Percentiles rank a stretch among this genome's conserved stretches.
Evolutionary conservation across 257 asterid genomes (phyloP).

Genomic region (Lycium barbarum): DNA sequence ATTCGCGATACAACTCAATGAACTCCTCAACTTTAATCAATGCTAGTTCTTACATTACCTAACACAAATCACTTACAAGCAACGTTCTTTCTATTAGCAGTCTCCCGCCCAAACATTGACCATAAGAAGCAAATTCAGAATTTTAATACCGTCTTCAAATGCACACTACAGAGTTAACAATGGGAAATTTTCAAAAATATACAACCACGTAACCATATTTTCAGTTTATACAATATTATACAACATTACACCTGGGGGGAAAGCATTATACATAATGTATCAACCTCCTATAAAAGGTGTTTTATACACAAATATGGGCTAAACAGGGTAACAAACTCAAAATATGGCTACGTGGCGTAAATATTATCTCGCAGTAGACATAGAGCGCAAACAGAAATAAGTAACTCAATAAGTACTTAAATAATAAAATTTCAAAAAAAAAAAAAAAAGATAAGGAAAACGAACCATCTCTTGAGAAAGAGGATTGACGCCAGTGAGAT

Average conservation of each 20-base stretch:
- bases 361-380: too few relatives aligned
- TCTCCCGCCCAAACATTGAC: too few relatives aligned
- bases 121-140: neutral
- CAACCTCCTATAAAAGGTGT: too few relatives aligned
- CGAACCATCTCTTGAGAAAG: conserved; percentile 96
- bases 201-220: too few relatives aligned
- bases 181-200: too few relatives aligned
- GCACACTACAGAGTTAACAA: neutral
- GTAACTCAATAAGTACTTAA: neutral
- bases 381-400: too few relatives aligned
- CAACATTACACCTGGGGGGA: too few relatives aligned
- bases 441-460: neutral
- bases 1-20: neutral
- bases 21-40: neutral
- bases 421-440: neutral
- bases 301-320: too few relatives aligned
- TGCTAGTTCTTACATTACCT: neutral
- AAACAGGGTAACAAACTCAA: too few relatives aligned
- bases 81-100: neutral
- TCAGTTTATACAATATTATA: too few relatives aligned
- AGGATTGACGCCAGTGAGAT: conserved; percentile 94
- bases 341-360: too few relatives aligned
- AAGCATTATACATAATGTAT: too few relatives aligned
- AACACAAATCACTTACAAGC: neutral
- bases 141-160: neutral